Evolutionary conservation across 257 asterid genomes (phyloP).

Genomic region (Catharanthus roseus): DNA sequence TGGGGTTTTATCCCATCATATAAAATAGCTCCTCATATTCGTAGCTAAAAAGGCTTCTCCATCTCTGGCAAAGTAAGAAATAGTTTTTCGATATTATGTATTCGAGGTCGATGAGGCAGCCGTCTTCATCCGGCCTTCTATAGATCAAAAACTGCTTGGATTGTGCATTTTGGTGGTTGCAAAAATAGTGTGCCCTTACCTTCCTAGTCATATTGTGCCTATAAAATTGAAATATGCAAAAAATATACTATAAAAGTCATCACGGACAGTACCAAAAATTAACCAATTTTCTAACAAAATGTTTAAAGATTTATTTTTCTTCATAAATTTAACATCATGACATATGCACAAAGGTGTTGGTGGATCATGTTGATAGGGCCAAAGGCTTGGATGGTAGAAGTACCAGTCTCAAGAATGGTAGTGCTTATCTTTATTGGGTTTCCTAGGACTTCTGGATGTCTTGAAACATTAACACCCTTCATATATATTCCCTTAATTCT

Average conservation of each 20-base stretch:
- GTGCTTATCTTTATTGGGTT: conserved; percentile 61
- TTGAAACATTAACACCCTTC: conserved; percentile 52
- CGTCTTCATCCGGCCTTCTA: conserved; percentile 59
- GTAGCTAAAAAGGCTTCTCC: conserved; percentile 67
- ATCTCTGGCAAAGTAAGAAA: conserved; percentile 72
- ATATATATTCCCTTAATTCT: conserved; percentile 16
- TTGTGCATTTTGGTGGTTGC: conserved; percentile 71
- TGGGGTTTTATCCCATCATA: too few species aligned
- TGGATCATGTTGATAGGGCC: conserved; percentile 83
- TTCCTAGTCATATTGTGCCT: conserved; percentile 83
- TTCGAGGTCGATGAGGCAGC: conserved; percentile 69
- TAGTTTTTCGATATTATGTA: conserved; percentile 51
- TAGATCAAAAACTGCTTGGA: conserved; percentile 83
- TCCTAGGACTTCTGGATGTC: conserved; percentile 66
- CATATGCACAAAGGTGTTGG: conserved; percentile 95
- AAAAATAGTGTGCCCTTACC: conserved; percentile 93
- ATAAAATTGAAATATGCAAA: conserved; percentile 70
- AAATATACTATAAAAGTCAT: background rate
- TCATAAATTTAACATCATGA: background rate
- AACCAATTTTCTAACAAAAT: too few species aligned
- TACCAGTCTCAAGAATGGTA: conserved; percentile 62
- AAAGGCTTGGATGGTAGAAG: conserved; percentile 73
- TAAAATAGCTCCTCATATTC: conserved; percentile 86
- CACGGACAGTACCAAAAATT: too few species aligned
- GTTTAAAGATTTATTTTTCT: too few species aligned